These are phyloP conservation scores for Spatholobus suberectus DNA, from an alignment of 306 rosid species.

Conservation along the genomic window DNA sequence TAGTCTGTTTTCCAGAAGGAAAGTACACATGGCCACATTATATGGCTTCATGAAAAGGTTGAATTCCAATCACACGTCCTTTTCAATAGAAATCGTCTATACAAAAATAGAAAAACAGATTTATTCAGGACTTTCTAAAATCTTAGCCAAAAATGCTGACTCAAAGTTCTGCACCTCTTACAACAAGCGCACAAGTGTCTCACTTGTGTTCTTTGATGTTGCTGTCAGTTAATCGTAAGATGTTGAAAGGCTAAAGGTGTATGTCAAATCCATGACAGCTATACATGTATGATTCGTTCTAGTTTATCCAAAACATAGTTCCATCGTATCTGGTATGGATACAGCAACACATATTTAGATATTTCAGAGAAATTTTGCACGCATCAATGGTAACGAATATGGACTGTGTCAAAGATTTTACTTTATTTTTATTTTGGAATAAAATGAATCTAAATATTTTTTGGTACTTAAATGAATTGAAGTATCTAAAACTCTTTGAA, in stretches of 20 bases:
- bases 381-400: background rate
- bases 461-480: background rate
- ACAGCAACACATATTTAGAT: background rate
- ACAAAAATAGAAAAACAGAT: background rate
- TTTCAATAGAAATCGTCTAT: background rate
- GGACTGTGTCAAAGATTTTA: background rate
- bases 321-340: background rate
- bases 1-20: background rate
- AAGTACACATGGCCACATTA: constrained; percentile 20
- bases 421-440: background rate
- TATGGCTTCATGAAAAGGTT: constrained; percentile 2
- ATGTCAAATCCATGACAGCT: constrained; percentile 5
- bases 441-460: background rate
- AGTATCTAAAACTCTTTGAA: background rate
- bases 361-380: background rate
- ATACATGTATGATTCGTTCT: background rate
- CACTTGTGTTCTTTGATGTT: background rate
- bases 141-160: constrained; percentile 49
- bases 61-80: constrained; percentile 27
- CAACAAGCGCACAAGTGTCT: constrained; percentile 41
- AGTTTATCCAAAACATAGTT: constrained; percentile 14
- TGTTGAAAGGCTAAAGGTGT: background rate
- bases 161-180: background rate
- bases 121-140: background rate
- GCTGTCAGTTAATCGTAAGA: constrained; percentile 27